Conservation (phyloP, 2,329 filamentous ascomycete species). For the Chaetomiaceae sp. region DNA sequence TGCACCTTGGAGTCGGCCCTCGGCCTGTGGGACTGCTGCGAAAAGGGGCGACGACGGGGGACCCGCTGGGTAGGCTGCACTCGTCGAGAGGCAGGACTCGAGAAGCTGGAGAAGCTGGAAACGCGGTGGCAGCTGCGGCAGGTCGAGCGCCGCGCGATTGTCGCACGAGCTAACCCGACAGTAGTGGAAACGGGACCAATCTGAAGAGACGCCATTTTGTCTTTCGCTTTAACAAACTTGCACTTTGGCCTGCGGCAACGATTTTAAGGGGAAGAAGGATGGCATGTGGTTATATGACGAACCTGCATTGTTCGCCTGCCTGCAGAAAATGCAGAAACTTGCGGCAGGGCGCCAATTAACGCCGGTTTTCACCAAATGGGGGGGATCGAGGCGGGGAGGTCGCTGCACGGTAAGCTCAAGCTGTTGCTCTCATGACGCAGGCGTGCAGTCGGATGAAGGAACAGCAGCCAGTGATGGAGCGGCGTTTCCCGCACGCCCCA, state of each 20-base stretch:
- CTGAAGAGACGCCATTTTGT: slow-evolving; percentile 23
- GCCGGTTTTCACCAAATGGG: slow-evolving; percentile 2
- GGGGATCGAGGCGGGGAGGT: slow-evolving; percentile 2
- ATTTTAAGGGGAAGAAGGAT: background rate
- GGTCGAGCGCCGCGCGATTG: slow-evolving; percentile 15
- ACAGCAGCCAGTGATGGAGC: slow-evolving; percentile 16
- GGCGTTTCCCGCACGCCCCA: slow-evolving; percentile 16
- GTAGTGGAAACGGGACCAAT: slow-evolving; percentile 20
- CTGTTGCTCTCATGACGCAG: slow-evolving; percentile 25
- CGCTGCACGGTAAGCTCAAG: slow-evolving; percentile 20
- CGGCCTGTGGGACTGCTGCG: slow-evolving; percentile 43
- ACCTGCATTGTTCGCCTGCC: slow-evolving; percentile 23
- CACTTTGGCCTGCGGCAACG: slow-evolving; percentile 1
- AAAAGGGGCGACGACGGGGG: slow-evolving; percentile 34
- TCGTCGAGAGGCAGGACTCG: slow-evolving; percentile 16
- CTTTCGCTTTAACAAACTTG: slow-evolving; percentile 14
- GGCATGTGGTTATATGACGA: slow-evolving; percentile 14
- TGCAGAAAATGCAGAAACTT: slow-evolving; percentile 10
- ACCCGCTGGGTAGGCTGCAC: slow-evolving; percentile 20
- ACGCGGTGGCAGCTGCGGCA: slow-evolving; percentile 15
- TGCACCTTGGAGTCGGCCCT: slow-evolving; percentile 50
- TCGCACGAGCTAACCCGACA: slow-evolving; percentile 23
- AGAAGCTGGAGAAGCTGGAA: slow-evolving; percentile 7
- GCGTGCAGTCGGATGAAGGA: slow-evolving; percentile 14
- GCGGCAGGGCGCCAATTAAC: slow-evolving; percentile 10